phyloP scores from a whole-genome alignment of 139 green algal genomes.

The Chlorella vulgaris region DNA sequence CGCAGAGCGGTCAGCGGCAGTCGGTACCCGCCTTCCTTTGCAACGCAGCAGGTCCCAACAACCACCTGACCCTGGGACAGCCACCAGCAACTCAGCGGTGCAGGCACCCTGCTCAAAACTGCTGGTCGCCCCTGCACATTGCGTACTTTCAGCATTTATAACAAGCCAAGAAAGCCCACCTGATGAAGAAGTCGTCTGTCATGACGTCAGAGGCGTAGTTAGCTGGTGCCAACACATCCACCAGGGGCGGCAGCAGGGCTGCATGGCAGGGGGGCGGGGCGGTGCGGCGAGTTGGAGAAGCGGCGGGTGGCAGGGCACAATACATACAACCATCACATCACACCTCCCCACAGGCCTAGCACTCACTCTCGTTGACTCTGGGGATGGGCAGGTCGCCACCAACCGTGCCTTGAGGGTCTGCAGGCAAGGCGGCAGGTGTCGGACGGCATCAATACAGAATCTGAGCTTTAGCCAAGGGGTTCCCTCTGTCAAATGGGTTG shows the following conservation, averaged over 20 bases:
- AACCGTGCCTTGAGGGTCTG: not conserved
- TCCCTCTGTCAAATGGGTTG: no score
- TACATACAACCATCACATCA: no score
- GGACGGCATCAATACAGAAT: no score
- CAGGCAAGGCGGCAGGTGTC: not conserved
- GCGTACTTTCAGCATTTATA: not conserved
- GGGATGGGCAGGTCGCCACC: constrained; percentile 22
- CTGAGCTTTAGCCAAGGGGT: no score
- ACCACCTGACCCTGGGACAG: not conserved
- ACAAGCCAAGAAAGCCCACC: constrained; percentile 2
- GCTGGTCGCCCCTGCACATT: not conserved
- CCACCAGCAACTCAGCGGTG: not conserved
- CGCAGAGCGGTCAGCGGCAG: not conserved
- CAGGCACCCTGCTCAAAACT: no score
- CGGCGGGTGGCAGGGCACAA: not conserved
- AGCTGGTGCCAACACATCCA: not conserved
- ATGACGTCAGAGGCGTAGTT: constrained; percentile 6
- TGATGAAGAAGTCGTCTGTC: not conserved
- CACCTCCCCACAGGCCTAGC: no score
- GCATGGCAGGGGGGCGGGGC: not conserved
- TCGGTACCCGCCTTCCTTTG: no score
- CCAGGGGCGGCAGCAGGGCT: constrained; percentile 16
- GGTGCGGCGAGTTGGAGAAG: not conserved
- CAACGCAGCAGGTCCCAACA: not conserved
- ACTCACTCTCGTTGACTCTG: not conserved